These are phyloP conservation scores for Aspergillus sclerotioniger DNA, from an alignment of 495 filamentous ascomycete genomes.

Conservation along the genomic window DNA sequence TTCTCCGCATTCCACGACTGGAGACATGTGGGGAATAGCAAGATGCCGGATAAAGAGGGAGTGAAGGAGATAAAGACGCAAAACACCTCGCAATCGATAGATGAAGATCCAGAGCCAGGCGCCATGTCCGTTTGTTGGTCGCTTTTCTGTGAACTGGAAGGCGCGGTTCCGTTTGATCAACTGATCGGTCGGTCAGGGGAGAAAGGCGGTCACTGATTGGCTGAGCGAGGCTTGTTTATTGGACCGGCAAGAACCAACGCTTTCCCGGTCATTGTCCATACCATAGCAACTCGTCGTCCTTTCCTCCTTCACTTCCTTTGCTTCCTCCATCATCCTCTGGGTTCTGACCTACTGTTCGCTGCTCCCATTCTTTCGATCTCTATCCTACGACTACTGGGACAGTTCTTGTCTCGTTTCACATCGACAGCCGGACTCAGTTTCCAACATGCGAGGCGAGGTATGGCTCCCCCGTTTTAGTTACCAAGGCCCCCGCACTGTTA, in stretches of 20 bases:
- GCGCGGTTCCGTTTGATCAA: neutral
- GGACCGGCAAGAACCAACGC: slow-evolving; percentile 11
- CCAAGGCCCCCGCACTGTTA: slow-evolving; percentile 18
- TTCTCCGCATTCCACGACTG: slow-evolving; percentile 1
- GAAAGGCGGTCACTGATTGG: slow-evolving; percentile 8
- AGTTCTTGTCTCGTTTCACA: neutral
- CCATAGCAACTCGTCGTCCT: slow-evolving; percentile 5
- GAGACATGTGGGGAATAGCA: neutral
- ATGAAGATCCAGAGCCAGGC: neutral
- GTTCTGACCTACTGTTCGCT: neutral
- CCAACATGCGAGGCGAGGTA: slow-evolving; percentile 40
- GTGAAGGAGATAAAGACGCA: neutral
- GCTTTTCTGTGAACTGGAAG: neutral
- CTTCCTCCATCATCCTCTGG: slow-evolving; percentile 2
- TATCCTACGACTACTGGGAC: neutral
- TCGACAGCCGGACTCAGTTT: neutral
- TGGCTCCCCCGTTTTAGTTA: slow-evolving; percentile 16
- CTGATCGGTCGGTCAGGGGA: slow-evolving; percentile 12
- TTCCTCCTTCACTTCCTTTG: slow-evolving; percentile 1
- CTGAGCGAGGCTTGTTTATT: slow-evolving; percentile 6
- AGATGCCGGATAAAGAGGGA: neutral
- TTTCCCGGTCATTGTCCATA: neutral
- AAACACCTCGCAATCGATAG: neutral
- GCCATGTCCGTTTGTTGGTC: neutral
- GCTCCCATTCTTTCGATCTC: neutral